These are phyloP conservation scores for Macrolepiota albuminosa DNA, from an alignment of 768 basidiomycete genomes.

Conservation along the genomic window DNA sequence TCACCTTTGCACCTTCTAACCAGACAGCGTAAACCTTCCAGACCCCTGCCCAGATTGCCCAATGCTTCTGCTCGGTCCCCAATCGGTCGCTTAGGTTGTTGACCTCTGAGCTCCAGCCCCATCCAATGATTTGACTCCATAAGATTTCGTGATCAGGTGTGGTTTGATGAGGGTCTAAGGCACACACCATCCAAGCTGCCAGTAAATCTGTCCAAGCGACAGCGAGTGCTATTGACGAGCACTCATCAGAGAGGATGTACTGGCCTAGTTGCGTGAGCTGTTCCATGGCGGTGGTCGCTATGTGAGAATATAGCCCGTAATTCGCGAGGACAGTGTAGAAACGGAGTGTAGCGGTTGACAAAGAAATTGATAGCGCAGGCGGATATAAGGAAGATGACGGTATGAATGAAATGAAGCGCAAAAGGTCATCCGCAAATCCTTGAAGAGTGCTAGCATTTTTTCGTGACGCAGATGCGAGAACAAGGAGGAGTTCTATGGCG, in stretches of 20 bases:
- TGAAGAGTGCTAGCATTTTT: constrained; percentile 53
- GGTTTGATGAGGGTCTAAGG: constrained; percentile 87
- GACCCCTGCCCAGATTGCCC: constrained; percentile 41
- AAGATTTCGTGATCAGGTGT: constrained; percentile 82
- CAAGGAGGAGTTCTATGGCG: constrained; percentile 54
- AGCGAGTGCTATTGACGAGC: constrained; percentile 31
- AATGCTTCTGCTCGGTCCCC: constrained; percentile 24
- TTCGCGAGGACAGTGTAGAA: constrained; percentile 63
- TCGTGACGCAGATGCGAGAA: constrained; percentile 64
- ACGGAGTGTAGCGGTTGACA: constrained; percentile 54
- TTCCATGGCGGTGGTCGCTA: constrained; percentile 58
- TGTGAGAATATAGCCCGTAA: constrained; percentile 75
- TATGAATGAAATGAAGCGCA: constrained; percentile 65
- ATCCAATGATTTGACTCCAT: constrained; percentile 83
- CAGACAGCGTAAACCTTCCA: constrained; percentile 60
- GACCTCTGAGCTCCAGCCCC: constrained; percentile 67
- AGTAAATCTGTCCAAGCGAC: constrained; percentile 56
- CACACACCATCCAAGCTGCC: constrained; percentile 74
- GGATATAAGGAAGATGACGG: constrained; percentile 39
- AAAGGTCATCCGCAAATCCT: constrained; percentile 55
- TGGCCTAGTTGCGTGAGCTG: constrained; percentile 48
- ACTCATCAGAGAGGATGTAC: constrained; percentile 37
- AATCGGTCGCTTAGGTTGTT: constrained; percentile 34
- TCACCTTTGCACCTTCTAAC: constrained; percentile 74
- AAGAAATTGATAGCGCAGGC: constrained; percentile 38